Evolutionary conservation across 1,284 basidiomycete genomes (phyloP).

Genomic region (Boletus semigastroideus): DNA sequence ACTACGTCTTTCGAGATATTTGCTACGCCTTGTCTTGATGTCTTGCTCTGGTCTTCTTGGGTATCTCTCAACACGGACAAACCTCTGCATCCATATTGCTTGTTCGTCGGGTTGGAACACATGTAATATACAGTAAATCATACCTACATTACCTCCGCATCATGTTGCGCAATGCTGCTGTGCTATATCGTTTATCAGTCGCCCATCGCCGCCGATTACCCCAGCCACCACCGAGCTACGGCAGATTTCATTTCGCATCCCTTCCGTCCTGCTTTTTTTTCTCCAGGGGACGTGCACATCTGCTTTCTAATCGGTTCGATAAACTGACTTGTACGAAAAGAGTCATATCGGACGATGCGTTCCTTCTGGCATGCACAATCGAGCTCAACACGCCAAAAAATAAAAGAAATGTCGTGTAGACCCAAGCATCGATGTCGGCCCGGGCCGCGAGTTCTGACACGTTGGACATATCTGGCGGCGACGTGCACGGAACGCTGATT

Average conservation of each 20-base stretch:
- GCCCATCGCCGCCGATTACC: conserved; percentile 5
- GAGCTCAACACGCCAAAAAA: background rate
- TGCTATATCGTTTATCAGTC: conserved; percentile 2
- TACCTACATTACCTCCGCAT: conserved; percentile 27
- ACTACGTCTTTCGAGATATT: conserved; percentile 4
- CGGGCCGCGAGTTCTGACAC: too few species aligned
- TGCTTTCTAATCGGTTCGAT: too few species aligned
- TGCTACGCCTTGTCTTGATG: conserved; percentile 20
- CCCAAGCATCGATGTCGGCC: too few species aligned
- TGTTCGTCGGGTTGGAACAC: conserved; percentile 31
- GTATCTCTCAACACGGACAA: conserved; percentile 24
- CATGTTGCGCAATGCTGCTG: conserved; percentile 21
- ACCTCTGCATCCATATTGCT: conserved; percentile 22
- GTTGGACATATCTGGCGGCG: too few species aligned
- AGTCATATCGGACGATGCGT: too few species aligned
- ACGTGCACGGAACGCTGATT: too few species aligned
- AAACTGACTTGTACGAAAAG: too few species aligned
- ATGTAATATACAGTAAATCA: conserved; percentile 32
- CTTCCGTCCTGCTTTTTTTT: conserved; percentile 3
- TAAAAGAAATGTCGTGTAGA: too few species aligned
- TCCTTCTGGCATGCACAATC: background rate
- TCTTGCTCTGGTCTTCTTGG: conserved; percentile 32
- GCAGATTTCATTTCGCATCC: background rate
- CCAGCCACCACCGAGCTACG: background rate
- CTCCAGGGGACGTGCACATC: background rate